phyloP scores from a whole-genome alignment of 495 filamentous ascomycete species.

The Aspergillus affinis region DNA sequence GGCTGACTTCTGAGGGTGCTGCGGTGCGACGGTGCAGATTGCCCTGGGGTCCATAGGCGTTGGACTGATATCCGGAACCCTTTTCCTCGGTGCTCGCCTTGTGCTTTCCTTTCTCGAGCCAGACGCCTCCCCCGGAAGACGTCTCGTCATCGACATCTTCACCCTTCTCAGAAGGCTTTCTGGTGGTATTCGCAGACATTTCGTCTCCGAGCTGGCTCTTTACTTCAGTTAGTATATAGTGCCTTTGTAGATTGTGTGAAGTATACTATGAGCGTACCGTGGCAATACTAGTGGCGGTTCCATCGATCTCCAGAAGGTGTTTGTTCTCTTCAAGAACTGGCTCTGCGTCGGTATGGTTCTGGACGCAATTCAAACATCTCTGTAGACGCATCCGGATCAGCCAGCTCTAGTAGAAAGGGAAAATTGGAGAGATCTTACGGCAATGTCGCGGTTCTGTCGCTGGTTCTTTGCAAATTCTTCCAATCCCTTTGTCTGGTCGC shows the following conservation, averaged over 20 bases:
- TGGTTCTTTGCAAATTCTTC: constrained; percentile 59
- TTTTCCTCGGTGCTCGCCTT: constrained; percentile 3
- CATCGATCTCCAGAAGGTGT: constrained; percentile 14
- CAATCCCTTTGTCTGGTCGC: constrained; percentile 43
- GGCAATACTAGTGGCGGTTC: constrained; percentile 5
- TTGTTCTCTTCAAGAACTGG: constrained; percentile 22
- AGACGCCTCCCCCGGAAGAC: constrained; percentile 20
- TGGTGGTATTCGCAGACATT: background rate
- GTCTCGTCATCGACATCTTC: constrained; percentile 10
- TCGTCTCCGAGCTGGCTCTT: constrained; percentile 3
- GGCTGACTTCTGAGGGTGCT: constrained; percentile 4
- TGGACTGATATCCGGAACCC: constrained; percentile 12
- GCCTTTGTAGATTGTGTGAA: background rate
- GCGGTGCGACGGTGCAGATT: constrained; percentile 11
- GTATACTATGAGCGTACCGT: background rate
- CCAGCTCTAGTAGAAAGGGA: background rate
- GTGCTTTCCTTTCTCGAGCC: constrained; percentile 13
- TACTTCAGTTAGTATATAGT: background rate
- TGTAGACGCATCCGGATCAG: constrained; percentile 23
- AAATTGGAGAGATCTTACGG: constrained; percentile 41
- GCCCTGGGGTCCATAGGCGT: constrained; percentile 17
- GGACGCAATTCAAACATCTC: constrained; percentile 59
- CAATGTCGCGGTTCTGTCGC: constrained; percentile 42
- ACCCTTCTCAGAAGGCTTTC: background rate
- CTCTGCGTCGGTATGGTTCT: constrained; percentile 27